Base-by-base conservation (phyloP, 1,139 yeast genomes). In the Williopsis jadinii region DNA sequence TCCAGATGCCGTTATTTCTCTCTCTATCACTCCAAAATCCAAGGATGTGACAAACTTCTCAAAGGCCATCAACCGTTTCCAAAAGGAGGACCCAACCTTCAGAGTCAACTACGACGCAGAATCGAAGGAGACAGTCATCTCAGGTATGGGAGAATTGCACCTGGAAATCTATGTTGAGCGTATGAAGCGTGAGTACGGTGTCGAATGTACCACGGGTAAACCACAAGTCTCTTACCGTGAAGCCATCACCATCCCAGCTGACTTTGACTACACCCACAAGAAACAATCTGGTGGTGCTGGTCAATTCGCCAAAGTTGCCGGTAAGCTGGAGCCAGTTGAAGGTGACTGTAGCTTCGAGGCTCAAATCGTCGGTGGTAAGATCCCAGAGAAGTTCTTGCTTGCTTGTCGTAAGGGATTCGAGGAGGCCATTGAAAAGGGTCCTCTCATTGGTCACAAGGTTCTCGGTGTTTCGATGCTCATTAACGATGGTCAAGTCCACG, bases 281-380 rank as follows among this genome's bases (percentile, higher is more conserved):
- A 90, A 90, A 63, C 99, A 92, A 71, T 78, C 94, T 59, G 99
- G 99, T 66, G 99, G 99, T 75, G 95, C 98, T 52, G 99, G 99
- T 69, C 99, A 92, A 71, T 92, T 81, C 62, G 98, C 95, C 66
- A 82, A 94, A 70, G 97, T 92, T 55, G 85, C 90, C 66, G 99
- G 99, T 60, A 77, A 73, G 43, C 66, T 94, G 67, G 66, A 73
- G 11, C 82, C 92, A 37, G 61, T 76, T 38, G 83, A 75, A 42
- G 80, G 80, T 41, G 75, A 72, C 42, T 90, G 88, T 63, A 71
- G 70, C 50, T 92, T 92, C 64, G 76, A 81, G 58, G 85, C 95
- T 41, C 86, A 83, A 51, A 81, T 92, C 62, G 94, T 92, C 51
- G 98, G 98, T 55, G 99, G 99, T 59, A 86, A 86, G 71, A 90